A percentile compares a stretch with the other conserved stretches of the same genome.
phyloP scores from a whole-genome alignment of 2,329 filamentous ascomycete genomes.

The Colletotrichum liaoningense region DNA sequence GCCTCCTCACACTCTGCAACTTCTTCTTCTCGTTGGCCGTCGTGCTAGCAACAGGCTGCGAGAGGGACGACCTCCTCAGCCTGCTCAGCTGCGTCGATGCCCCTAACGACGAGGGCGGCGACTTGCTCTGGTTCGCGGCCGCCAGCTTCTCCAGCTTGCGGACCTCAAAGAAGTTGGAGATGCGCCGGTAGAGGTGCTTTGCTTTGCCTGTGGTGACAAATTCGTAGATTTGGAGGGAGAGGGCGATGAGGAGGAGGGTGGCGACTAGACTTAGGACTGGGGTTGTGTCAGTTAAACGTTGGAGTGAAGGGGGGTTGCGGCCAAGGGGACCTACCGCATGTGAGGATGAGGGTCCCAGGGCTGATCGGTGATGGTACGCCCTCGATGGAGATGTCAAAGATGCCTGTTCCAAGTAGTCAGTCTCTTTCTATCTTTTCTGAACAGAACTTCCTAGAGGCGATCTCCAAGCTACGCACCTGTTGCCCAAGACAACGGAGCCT shows the following conservation, averaged over 20 bases:
- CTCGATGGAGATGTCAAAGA: constrained; percentile 31
- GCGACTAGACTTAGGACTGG: constrained; percentile 32
- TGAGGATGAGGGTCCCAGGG: constrained; percentile 8
- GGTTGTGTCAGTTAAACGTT: too few relatives aligned
- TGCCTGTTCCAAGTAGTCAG: neutral
- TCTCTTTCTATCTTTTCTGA: neutral
- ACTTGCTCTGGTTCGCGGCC: neutral
- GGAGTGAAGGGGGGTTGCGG: neutral
- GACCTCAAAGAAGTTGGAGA: neutral
- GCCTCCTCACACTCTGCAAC: constrained; percentile 10
- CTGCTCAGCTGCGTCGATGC: constrained; percentile 26
- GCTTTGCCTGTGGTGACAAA: constrained; percentile 23
- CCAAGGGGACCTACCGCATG: constrained; percentile 20
- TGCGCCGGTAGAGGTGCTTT: neutral
- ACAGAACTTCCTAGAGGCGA: neutral
- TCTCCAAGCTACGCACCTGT: neutral
- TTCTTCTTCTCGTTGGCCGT: constrained; percentile 16
- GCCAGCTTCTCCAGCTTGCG: neutral
- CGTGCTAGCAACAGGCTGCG: constrained; percentile 7
- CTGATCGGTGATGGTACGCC: constrained; percentile 15
- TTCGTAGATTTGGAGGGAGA: constrained; percentile 33
- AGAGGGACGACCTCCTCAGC: constrained; percentile 16
- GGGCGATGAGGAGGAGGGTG: constrained; percentile 28
- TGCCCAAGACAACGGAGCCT: constrained; percentile 34
- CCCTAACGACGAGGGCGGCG: constrained; percentile 10